Conservation (phyloP, 2,329 filamentous ascomycete species). For the Aschersonia sp. region DNA sequence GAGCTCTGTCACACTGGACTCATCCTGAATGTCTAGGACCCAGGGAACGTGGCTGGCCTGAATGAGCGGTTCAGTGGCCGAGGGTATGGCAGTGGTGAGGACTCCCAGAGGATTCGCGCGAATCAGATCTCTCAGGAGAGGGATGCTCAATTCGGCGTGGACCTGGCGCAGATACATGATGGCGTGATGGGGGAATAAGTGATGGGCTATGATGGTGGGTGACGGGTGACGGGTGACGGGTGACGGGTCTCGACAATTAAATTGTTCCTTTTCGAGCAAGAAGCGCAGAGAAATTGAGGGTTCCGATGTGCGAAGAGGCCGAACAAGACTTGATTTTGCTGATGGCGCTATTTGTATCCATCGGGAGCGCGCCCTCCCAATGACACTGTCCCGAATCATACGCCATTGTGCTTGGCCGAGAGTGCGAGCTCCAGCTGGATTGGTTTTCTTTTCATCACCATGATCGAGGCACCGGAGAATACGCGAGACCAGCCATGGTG, state of each 20-base stretch:
- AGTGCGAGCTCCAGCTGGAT: background rate
- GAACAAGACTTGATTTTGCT: background rate
- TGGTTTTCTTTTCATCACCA: too few relatives aligned
- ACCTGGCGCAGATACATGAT: slow-evolving; percentile 43
- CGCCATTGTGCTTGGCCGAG: background rate
- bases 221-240: background rate
- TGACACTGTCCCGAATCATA: background rate
- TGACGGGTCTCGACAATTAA: too few relatives aligned
- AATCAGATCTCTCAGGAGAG: slow-evolving; percentile 39
- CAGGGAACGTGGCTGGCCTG: slow-evolving; percentile 49
- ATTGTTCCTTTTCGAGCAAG: too few relatives aligned
- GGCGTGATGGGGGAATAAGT: background rate
- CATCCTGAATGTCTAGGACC: slow-evolving; percentile 34
- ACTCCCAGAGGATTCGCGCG: slow-evolving; percentile 46
- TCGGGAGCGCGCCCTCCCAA: background rate
- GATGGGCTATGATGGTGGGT: background rate
- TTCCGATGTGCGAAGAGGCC: too few relatives aligned
- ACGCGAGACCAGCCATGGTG: too few relatives aligned
- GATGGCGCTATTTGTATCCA: background rate
- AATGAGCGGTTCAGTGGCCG: slow-evolving; percentile 30
- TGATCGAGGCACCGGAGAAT: too few relatives aligned
- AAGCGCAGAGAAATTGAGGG: too few relatives aligned
- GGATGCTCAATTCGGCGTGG: slow-evolving; percentile 36
- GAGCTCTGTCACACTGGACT: slow-evolving; percentile 22
- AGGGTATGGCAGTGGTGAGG: slow-evolving; percentile 46